These are phyloP conservation scores for Paradendryphiella salina DNA, from an alignment of 2,329 filamentous ascomycete genomes.

Conservation along the genomic window DNA sequence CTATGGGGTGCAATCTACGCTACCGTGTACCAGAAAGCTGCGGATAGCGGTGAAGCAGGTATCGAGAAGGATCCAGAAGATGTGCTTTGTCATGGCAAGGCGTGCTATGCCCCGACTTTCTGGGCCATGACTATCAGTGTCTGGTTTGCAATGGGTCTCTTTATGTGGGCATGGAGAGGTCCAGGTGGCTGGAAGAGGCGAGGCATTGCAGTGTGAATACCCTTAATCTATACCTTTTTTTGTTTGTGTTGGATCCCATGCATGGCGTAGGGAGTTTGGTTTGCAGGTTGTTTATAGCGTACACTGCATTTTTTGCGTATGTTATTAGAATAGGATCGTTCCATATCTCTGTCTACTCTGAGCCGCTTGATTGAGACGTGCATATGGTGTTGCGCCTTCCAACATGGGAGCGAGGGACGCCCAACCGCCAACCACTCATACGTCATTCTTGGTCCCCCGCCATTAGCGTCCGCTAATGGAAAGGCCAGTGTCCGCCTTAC, in stretches of 20 bases:
- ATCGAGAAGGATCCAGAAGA: slow-evolving; percentile 45
- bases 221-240: neutral
- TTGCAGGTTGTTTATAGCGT: neutral
- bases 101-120: slow-evolving; percentile 79
- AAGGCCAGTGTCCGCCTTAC: no score
- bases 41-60: slow-evolving; percentile 47
- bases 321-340: neutral
- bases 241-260: neutral
- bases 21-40: slow-evolving; percentile 72
- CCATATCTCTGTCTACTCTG: no score
- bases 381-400: no score
- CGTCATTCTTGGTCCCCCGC: no score
- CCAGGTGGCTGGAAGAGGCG: slow-evolving; percentile 73
- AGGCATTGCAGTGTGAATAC: slow-evolving; percentile 66
- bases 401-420: no score
- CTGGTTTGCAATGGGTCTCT: slow-evolving; percentile 72
- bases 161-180: slow-evolving; percentile 81
- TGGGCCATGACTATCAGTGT: slow-evolving; percentile 85
- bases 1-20: slow-evolving; percentile 93
- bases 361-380: no score
- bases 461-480: no score
- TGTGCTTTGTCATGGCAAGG: slow-evolving; percentile 75
- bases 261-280: slow-evolving; percentile 11
- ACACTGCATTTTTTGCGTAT: neutral
- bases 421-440: no score